phyloP scores from a whole-genome alignment of 306 rosid genomes.

The Styphnolobium japonicum region DNA sequence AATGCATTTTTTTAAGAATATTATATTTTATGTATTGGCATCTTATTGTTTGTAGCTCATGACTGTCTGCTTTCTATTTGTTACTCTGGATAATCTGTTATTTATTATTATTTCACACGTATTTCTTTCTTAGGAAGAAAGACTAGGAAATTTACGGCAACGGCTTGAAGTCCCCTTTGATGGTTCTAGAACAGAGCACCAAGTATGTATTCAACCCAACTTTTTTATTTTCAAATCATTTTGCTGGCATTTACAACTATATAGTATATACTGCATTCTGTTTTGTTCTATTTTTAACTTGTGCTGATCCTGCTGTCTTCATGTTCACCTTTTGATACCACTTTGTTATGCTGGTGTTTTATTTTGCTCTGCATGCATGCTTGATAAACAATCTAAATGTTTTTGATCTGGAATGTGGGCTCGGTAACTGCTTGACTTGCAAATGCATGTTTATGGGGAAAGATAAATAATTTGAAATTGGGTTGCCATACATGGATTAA shows the following conservation, averaged over 20 bases:
- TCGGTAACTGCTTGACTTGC: neutral
- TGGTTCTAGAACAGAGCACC: slow-evolving; percentile 81
- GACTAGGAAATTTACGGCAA: slow-evolving; percentile 53
- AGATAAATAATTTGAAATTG: neutral
- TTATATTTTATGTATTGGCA: neutral
- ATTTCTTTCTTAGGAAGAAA: slow-evolving; percentile 63
- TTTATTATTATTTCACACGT: slow-evolving; percentile 15
- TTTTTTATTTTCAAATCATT: neutral
- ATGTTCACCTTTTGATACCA: neutral
- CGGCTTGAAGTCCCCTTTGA: slow-evolving; percentile 87
- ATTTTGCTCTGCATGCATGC: neutral
- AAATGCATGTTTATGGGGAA: slow-evolving; percentile 9
- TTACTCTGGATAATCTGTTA: neutral
- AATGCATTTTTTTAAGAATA: neutral
- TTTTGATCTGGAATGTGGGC: neutral
- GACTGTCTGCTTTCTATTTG: neutral
- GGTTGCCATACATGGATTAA: neutral
- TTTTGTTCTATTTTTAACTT: neutral
- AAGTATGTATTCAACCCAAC: slow-evolving; percentile 48
- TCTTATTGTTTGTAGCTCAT: neutral
- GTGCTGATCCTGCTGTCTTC: neutral
- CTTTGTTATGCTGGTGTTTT: neutral
- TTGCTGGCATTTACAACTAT: slow-evolving; percentile 4
- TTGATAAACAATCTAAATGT: neutral
- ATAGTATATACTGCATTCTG: neutral